Evolutionary conservation across 441 rosid genomes (phyloP).

Genomic region (Gossypium armourianum): DNA sequence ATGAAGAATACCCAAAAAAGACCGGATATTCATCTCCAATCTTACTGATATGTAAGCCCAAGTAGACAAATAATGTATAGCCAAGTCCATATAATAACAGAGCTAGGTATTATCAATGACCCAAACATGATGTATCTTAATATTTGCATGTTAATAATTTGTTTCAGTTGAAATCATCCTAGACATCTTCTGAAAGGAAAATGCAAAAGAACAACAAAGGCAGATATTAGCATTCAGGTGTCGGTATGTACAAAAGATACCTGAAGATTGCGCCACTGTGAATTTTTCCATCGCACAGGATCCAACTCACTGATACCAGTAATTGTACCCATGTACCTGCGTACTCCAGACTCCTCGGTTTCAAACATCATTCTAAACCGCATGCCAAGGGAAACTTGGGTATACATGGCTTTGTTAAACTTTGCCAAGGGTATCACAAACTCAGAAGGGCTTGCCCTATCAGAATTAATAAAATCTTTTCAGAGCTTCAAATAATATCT

Average conservation of each 20-base stretch:
- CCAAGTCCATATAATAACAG: not conserved
- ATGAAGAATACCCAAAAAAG: no score
- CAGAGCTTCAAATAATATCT: constrained; percentile 9
- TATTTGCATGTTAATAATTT: not conserved
- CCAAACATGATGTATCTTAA: not conserved
- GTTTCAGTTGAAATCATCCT: not conserved
- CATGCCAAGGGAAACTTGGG: constrained; percentile 84
- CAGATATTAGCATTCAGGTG: not conserved
- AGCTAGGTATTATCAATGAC: not conserved
- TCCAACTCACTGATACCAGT: constrained; percentile 80
- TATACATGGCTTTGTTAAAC: constrained; percentile 69
- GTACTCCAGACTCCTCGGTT: constrained; percentile 74
- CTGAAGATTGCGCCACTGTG: constrained; percentile 98
- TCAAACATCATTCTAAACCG: constrained; percentile 84
- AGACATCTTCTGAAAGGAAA: not conserved
- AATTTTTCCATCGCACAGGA: constrained; percentile 73
- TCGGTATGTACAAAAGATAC: constrained; percentile 25
- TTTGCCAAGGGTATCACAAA: constrained; percentile 92
- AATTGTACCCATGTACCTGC: constrained; percentile 91
- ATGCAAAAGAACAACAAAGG: not conserved
- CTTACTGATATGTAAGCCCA: not conserved
- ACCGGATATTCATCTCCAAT: not conserved
- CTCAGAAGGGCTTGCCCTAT: constrained; percentile 86
- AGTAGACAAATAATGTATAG: not conserved
- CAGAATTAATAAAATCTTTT: constrained; percentile 20